Evolutionary conservation across 768 basidiomycete species (phyloP), one percentile per base, ranked within the genome.

Genomic region (Punctularia strigosozonata): DNA sequence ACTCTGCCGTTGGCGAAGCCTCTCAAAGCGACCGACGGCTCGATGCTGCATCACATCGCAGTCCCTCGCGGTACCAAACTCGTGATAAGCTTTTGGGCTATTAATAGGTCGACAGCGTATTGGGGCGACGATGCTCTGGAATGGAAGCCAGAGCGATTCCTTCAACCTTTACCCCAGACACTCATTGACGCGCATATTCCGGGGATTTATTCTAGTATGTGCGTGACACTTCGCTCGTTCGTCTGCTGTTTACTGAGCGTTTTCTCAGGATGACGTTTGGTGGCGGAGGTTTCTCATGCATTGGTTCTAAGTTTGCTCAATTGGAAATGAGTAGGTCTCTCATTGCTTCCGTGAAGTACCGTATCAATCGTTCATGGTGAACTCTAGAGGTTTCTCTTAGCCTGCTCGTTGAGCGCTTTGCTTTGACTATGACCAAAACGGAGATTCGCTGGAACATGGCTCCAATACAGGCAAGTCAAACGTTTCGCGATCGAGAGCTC

Each of bases 371-470:
- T 22, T 31, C 10, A 22, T 19, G 8, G 18, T 30, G 8, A 32
- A 15, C 20, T 36, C 12, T 32, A 68, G 66, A 68, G 50, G 62
- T 68, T 18, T 44, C 67, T 6, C 54, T 69, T 10, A 51, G 56
- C 1, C 58, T 54, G 0, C 48, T 68, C 4, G 42, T 70, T 14
- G 47, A 47, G 3, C 56, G 50, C 23, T 64, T 66, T 37, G 47
- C 48, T 30, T 64, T 70, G 28, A 45, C 53, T 7, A 41, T 50
- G 6, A 63, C 65, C 12, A 34, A 51, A 1, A 60, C 62, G 15
- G 55, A 58, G 21, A 59, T 69, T 25, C 60, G 64, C 10, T 69
- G 66, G 66, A 68, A n/a, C n/a, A n/a, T n/a, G n/a, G n/a, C n/a
- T n/a, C n/a, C n/a, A n/a, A n/a, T n/a, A n/a, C n/a, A n/a, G n/a